Base-by-base conservation (phyloP, 805 yeast species). In the Sugiyamaella smithiae region DNA sequence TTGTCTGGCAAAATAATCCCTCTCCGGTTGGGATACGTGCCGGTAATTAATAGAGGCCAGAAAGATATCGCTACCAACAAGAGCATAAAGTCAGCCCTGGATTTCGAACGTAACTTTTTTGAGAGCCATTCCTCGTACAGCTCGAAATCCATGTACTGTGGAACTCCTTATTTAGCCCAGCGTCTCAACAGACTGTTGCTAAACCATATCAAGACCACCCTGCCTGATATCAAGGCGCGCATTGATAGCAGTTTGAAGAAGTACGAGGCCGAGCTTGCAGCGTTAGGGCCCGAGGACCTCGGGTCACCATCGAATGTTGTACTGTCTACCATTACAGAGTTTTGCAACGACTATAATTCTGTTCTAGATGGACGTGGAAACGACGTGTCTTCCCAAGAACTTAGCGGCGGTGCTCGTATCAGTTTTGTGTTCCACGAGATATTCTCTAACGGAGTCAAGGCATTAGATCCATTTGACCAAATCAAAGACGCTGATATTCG, bases 321-420 rank as follows among this genome's bases (percentile, higher is more conserved):
- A 40, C 76, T 93, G 56, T 85, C 82, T 61, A 87, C 88, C 72
- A 93, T 93, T 60, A 91, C 98, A 20, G 96, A 88, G 68, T 93
- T 93, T 65, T 78, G 93, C 60, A 90, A 87, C 67, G 98, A 91
- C 66, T 93, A 90, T 70, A 83, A 80, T 58, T 90, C 93, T 20
- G 86, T 91, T 37, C 74, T 93, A 57, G 95, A 88, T 60, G 99
- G 99, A 72, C 95, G 89, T 66, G 86, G 95, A 32, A 85, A 82
- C 67, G 99, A 91, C 62, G 76, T 93, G 60, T 82, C 93, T 4
- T 80, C 91, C 9, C 81, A 84, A 66, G 99, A 93, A 70, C 78
- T 93, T 59, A 85, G 95, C 59, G 99, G 99, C 66, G 99, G 96
- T 68, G 99, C 99, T 0, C 85, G 99, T 76, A 88, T 93, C 56